A percentile compares a stretch with the other conserved stretches of the same genome.
Evolutionary conservation across 306 rosid genomes (phyloP).

Genomic region (Lathyrus sativus): DNA sequence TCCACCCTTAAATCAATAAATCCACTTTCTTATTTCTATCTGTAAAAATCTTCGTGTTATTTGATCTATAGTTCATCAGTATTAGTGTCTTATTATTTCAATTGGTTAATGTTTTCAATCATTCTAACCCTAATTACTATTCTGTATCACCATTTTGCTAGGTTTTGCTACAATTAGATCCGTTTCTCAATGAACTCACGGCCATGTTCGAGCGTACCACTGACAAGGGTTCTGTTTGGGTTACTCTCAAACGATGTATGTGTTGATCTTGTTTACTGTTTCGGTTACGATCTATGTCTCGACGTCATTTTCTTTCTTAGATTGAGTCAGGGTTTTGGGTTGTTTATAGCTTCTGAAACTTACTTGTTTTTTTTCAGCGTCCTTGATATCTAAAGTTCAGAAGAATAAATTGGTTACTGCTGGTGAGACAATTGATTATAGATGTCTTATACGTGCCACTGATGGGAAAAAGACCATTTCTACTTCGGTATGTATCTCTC

Average conservation of each 20-base stretch:
- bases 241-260: slow-evolving; percentile 90
- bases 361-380: slow-evolving; percentile 51
- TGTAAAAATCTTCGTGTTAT: not conserved
- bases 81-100: not conserved
- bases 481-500: slow-evolving; percentile 64
- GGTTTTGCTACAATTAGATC: slow-evolving; percentile 88
- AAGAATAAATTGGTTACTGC: slow-evolving; percentile 65
- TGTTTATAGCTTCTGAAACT: slow-evolving; percentile 24
- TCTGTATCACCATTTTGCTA: slow-evolving; percentile 31
- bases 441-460: slow-evolving; percentile 94
- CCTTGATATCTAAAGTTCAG: slow-evolving; percentile 75
- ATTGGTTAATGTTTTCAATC: not conserved
- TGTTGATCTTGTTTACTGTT: not conserved
- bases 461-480: slow-evolving; percentile 89
- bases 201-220: slow-evolving; percentile 85
- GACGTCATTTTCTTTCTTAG: not conserved
- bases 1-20: not conserved
- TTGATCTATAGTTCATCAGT: slow-evolving; percentile 8
- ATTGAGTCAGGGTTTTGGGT: not conserved
- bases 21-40: not conserved
- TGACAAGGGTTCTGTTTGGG: slow-evolving; percentile 93
- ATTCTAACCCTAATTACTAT: slow-evolving; percentile 4
- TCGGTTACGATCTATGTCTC: not conserved
- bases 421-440: slow-evolving; percentile 70
- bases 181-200: slow-evolving; percentile 94